Conservation (phyloP, 768 basidiomycete genomes). For the Leccinum arenicola region DNA sequence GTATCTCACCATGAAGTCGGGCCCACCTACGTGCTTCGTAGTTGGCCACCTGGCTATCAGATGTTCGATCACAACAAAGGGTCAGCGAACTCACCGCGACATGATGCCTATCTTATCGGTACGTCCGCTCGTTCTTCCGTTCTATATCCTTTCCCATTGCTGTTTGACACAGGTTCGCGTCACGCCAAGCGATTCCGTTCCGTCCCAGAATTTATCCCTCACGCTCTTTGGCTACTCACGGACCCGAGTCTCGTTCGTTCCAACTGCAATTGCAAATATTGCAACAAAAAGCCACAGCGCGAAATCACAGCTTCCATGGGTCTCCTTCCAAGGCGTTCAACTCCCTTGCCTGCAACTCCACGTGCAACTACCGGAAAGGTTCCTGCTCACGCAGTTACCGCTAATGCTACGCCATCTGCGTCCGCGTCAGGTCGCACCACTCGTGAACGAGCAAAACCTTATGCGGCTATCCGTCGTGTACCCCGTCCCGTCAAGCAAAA, state of each 20-base stretch:
- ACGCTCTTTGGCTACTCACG: conserved; percentile 74
- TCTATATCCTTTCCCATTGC: background rate
- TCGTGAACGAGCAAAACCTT: conserved; percentile 33
- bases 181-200: conserved; percentile 64
- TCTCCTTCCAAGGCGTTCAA: conserved; percentile 35
- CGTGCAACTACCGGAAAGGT: conserved; percentile 16
- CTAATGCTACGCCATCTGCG: conserved; percentile 19
- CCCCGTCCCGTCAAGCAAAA: conserved; percentile 34
- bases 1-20: conserved; percentile 26
- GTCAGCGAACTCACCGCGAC: conserved; percentile 47
- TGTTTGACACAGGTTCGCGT: conserved; percentile 35
- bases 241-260: conserved; percentile 45
- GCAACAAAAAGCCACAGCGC: conserved; percentile 63
- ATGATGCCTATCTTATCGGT: conserved; percentile 82
- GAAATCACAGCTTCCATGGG: conserved; percentile 65
- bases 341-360: conserved; percentile 26
- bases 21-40: conserved; percentile 54
- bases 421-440: conserved; percentile 10
- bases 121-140: conserved; percentile 7
- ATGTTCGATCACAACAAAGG: conserved; percentile 80
- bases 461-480: conserved; percentile 39
- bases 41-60: conserved; percentile 66
- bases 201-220: conserved; percentile 81
- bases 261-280: conserved; percentile 76
- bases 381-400: background rate